Conservation (phyloP, 1,139 yeast species). For the Kurtzmaniella quercitrusa region DNA sequence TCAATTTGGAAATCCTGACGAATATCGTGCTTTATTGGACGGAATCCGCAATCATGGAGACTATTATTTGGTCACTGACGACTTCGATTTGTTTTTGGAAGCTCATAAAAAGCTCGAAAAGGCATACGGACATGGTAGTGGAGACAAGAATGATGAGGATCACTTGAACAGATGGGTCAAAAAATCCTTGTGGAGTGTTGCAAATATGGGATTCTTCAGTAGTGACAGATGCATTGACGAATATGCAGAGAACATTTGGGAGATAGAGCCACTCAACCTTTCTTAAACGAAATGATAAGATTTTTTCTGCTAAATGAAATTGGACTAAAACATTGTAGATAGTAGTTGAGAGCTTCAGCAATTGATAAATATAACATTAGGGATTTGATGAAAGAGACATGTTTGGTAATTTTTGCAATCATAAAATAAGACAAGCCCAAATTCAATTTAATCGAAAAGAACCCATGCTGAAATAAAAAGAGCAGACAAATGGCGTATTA, state of each 20-base stretch:
- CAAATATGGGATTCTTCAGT: constrained; percentile 91
- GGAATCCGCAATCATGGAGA: constrained; percentile 74
- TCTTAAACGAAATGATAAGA: background rate
- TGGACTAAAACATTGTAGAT: no score
- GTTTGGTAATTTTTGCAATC: no score
- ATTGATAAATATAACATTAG: no score
- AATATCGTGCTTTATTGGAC: constrained; percentile 66
- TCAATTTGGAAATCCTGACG: constrained; percentile 65
- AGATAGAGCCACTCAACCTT: constrained; percentile 63
- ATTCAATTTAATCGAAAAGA: no score
- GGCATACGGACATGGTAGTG: constrained; percentile 54
- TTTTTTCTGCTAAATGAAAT: constrained; percentile 11
- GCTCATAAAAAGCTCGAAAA: constrained; percentile 76
- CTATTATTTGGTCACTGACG: constrained; percentile 82
- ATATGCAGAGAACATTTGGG: constrained; percentile 92
- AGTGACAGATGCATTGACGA: constrained; percentile 91
- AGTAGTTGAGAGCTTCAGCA: no score
- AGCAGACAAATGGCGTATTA: no score
- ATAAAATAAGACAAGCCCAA: no score
- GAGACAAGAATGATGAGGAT: constrained; percentile 43
- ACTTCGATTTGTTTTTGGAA: constrained; percentile 79
- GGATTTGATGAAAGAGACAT: no score
- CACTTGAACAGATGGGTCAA: constrained; percentile 70
- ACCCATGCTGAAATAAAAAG: no score
- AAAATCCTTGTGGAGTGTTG: constrained; percentile 75